Base-by-base conservation (phyloP, 345 rosid species). In the Rhodamnia argentea region DNA sequence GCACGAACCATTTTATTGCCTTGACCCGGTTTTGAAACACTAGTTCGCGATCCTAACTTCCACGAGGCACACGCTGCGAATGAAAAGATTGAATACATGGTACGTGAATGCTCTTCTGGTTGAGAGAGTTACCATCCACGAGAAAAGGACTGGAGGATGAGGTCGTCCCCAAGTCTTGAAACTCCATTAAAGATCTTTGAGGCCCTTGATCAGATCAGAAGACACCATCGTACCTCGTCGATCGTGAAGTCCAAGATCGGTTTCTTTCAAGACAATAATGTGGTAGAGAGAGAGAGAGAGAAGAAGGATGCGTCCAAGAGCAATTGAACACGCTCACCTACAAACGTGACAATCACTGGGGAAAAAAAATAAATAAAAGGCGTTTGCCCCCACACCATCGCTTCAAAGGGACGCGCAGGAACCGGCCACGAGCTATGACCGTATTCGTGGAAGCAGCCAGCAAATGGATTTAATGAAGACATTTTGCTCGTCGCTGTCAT, bases 251-350 rank as follows among this genome's bases (percentile, higher is more conserved):
- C 60, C 60, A 4, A 57, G 27, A 10, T 24, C 12, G n/a, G 81
- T 70, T 70, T 11, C 81, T 70, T 40, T 70, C 81, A 70, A 5
- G 81, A 37, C 81, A 70, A 70, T 70, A 70, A 70, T 70, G 47
- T 5, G 47, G 81, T 32, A 27, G 32, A 1, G 76, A 64, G 44
- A 64, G 44, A 64, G 54, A 52, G 53, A 14, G 53, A 14, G 55
- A 52, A 52, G 55, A 11, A 18, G 81, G 26, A 37, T 70, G 81
- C 81, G 81, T 70, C 40, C 47, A 70, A 37, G 81, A 42, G 81
- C 47, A 70, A 70, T 70, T 70, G 81, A 70, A 70, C 47, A 37
- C 81, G 81, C 81, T 70, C 81, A 70, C 81, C 47, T 70, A 70
- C 81, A 70, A 18, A 18, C 47, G 47, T 37, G 47, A 70, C 37